phyloP scores from a whole-genome alignment of 148 eudicot species.

The Rhododendron molle region DNA sequence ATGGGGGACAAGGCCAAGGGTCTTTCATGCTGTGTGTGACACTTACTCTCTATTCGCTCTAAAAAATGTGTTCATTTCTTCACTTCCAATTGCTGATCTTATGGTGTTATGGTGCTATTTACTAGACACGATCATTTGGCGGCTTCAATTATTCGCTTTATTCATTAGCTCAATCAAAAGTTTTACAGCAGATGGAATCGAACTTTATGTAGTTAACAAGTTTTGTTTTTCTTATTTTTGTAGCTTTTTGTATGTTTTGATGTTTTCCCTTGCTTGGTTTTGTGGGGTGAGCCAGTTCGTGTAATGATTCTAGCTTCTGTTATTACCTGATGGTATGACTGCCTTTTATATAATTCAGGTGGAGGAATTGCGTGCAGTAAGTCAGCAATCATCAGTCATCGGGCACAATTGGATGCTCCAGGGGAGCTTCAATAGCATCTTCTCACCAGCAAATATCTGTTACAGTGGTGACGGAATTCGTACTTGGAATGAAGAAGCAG shows the following conservation, averaged over 20 bases:
- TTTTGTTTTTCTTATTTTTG: background rate
- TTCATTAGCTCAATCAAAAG: no score
- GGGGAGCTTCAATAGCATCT: slow-evolving; percentile 77
- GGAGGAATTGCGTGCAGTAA: slow-evolving; percentile 90
- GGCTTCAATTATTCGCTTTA: no score
- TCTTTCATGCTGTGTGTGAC: no score
- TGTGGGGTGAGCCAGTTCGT: slow-evolving; percentile 11
- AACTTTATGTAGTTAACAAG: no score
- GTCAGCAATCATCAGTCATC: slow-evolving; percentile 49
- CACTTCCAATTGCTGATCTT: no score
- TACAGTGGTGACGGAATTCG: slow-evolving; percentile 83
- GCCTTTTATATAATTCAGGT: slow-evolving; percentile 32
- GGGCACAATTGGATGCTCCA: slow-evolving; percentile 84
- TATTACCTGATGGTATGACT: background rate
- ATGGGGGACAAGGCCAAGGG: no score
- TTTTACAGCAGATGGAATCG: no score
- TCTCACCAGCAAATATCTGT: slow-evolving; percentile 87
- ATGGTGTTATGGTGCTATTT: no score
- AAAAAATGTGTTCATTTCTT: no score
- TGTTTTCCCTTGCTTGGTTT: slow-evolving; percentile 21
- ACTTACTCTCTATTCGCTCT: no score
- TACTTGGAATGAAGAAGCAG: slow-evolving; percentile 98
- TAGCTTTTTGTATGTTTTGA: background rate
- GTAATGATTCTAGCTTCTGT: background rate
- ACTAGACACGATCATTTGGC: no score